Percentiles rank a stretch among this genome's conserved stretches.
Conservation (phyloP, 1,139 yeast genomes). For the Geotrichum cucujoidarum region DNA sequence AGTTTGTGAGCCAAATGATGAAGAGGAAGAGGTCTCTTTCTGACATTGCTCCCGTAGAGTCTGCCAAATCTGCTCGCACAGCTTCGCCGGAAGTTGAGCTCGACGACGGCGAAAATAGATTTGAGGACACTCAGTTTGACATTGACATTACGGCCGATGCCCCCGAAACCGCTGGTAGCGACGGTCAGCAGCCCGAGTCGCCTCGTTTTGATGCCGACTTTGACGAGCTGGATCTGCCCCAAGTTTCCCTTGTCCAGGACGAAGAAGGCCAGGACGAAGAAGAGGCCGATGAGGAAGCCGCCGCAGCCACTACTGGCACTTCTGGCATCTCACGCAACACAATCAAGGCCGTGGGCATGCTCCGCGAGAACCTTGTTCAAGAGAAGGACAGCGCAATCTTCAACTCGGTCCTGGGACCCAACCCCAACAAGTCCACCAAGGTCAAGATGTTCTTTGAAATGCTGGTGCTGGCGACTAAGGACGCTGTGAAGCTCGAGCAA, state of each 20-base stretch:
- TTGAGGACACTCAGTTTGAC: conserved; percentile 13
- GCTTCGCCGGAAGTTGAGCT: conserved; percentile 2
- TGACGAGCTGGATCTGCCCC: conserved; percentile 7
- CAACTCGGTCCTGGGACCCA: conserved; percentile 21
- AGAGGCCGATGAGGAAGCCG: conserved; percentile 24
- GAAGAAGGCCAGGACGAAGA: conserved; percentile 12
- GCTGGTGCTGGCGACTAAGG: conserved; percentile 75
- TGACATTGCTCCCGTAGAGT: conserved; percentile 28
- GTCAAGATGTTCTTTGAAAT: conserved; percentile 71
- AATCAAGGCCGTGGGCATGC: conserved; percentile 49
- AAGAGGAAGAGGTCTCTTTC: conserved; percentile 27
- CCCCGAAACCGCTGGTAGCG: background rate
- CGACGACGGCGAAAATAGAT: background rate
- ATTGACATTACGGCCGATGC: conserved; percentile 5
- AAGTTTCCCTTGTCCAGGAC: conserved; percentile 7
- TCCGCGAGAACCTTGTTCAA: conserved; percentile 40
- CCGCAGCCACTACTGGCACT: conserved; percentile 10
- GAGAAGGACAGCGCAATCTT: conserved; percentile 21
- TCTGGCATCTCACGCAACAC: conserved; percentile 46
- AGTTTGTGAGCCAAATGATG: conserved; percentile 25
- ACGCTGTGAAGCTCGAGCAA: conserved; percentile 63
- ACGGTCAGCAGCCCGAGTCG: background rate
- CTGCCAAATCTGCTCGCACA: conserved; percentile 14
- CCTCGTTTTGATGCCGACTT: conserved; percentile 7
- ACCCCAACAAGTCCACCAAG: conserved; percentile 24